Evolutionary conservation across 495 filamentous ascomycete species (phyloP).

Genomic region (Penicillium bialowiezense): DNA sequence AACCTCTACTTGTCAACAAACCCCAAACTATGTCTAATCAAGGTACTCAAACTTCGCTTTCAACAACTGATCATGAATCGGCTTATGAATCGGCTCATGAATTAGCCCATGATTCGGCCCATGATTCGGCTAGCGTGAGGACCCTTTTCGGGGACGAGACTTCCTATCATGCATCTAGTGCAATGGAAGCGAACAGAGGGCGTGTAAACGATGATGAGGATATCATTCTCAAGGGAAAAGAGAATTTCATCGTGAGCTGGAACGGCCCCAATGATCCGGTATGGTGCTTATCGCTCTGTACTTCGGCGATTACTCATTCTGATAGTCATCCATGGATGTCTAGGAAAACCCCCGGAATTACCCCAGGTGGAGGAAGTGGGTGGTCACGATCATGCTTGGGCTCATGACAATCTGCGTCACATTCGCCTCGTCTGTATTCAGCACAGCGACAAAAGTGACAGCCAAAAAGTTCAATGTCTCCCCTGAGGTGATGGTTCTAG

Average conservation of each 20-base stretch:
- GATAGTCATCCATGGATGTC: constrained; percentile 36
- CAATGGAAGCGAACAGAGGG: background rate
- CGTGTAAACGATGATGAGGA: background rate
- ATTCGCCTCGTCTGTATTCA: constrained; percentile 49
- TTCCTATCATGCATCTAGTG: background rate
- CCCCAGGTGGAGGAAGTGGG: constrained; percentile 52
- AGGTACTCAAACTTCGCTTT: background rate
- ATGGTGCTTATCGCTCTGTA: background rate
- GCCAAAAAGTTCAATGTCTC: constrained; percentile 40
- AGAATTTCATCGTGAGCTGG: background rate
- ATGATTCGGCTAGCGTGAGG: background rate
- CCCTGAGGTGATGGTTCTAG: constrained; percentile 43
- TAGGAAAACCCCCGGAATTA: constrained; percentile 62
- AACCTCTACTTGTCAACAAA: too few species aligned
- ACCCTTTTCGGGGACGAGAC: background rate
- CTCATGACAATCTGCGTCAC: constrained; percentile 47
- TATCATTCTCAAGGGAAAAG: background rate
- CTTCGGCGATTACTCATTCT: too few species aligned
- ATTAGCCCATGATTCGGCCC: background rate
- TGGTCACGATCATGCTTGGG: constrained; percentile 54
- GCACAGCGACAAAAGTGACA: constrained; percentile 35
- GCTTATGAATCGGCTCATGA: background rate
- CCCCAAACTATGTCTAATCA: background rate
- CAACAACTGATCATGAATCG: background rate
- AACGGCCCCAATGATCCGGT: background rate